Evolutionary conservation across 768 basidiomycete species (phyloP).

Genomic region (Grammothele lineata): DNA sequence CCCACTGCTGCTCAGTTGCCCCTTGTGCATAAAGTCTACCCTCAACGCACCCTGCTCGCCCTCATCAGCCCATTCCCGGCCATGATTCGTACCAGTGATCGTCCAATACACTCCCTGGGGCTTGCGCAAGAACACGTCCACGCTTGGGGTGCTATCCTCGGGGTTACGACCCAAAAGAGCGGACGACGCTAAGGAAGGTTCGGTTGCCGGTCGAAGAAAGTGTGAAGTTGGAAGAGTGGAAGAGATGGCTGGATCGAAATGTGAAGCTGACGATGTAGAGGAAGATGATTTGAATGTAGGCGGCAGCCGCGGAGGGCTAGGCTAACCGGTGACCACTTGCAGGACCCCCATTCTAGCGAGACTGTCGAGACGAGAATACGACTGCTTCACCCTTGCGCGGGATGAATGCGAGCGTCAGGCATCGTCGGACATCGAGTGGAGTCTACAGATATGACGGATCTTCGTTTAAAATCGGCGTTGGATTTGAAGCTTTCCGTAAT

Average conservation of each 20-base stretch:
- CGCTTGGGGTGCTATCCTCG: conserved; percentile 38
- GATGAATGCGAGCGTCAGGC: conserved; percentile 47
- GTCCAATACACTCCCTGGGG: conserved; percentile 81
- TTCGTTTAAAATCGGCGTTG: conserved; percentile 56
- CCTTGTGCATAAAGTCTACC: conserved; percentile 37
- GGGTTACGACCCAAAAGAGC: conserved; percentile 53
- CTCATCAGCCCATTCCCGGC: conserved; percentile 24
- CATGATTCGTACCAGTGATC: conserved; percentile 61
- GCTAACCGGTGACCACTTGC: conserved; percentile 16
- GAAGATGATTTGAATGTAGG: conserved; percentile 63
- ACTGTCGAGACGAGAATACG: conserved; percentile 65
- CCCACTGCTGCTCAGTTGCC: conserved; percentile 23
- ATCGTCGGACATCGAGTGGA: conserved; percentile 59
- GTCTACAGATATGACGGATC: conserved; percentile 47
- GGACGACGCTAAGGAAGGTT: conserved; percentile 68
- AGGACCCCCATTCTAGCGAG: conserved; percentile 37
- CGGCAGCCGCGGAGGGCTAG: conserved; percentile 31
- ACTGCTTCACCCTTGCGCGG: conserved; percentile 79
- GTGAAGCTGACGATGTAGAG: conserved; percentile 58
- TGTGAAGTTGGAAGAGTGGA: conserved; percentile 68
- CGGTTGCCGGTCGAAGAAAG: conserved; percentile 70
- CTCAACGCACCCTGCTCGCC: conserved; percentile 30
- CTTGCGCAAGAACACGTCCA: conserved; percentile 66
- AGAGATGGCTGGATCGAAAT: conserved; percentile 63
- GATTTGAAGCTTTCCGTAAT: conserved; percentile 59